Evolutionary conservation across 768 basidiomycete genomes (phyloP), one percentile per base, ranked within the genome.

Genomic region (Astraeus odoratus): DNA sequence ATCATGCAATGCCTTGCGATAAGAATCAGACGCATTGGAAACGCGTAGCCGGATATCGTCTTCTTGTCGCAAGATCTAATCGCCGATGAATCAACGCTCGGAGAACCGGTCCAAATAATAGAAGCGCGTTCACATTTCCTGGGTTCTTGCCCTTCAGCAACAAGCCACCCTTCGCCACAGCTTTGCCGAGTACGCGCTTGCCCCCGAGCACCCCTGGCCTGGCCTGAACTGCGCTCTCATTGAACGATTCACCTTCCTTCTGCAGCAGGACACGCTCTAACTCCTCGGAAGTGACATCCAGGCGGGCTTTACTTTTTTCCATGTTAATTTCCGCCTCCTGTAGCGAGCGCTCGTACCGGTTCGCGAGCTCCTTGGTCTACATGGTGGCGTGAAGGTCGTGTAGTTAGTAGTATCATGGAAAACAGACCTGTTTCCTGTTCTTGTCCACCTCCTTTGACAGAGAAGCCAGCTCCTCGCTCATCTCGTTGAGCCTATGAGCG

Each of bases 361-460:
- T 74, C 2, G 90, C 89, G 26, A 94, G 73, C 16, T 99, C 96
- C 63, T 97, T 98, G 26, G 90, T 89, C 87, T 93, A 46, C n/a
- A 16, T 27, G 36, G 29, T 22, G 43, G 54, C 31, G 56, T 35
- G 26, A 35, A 19, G 42, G 25, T 15, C 33, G 33, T 46, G 29
- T 16, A 31, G 42, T 31, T 39, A 26, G 16, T 19, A 5, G 7
- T 13, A n/a, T 27, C 25, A 42, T 24, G 24, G 5, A 16, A 40
- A 20, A 18, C 73, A 42, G 47, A 87, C 92, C 67, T 83, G 75
- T 67, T 98, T 98, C 43, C 95, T 72, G 61, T 86, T 86, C 71
- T 91, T 93, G 53, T 99, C 96, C 1, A 96, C 90, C 63, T 98
- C 94, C 55, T 90, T 90, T 0, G 81, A 78, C 4, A 98, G 69